Evolutionary conservation across 129 eudicot species (phyloP).

Genomic region (Logfia minima): DNA sequence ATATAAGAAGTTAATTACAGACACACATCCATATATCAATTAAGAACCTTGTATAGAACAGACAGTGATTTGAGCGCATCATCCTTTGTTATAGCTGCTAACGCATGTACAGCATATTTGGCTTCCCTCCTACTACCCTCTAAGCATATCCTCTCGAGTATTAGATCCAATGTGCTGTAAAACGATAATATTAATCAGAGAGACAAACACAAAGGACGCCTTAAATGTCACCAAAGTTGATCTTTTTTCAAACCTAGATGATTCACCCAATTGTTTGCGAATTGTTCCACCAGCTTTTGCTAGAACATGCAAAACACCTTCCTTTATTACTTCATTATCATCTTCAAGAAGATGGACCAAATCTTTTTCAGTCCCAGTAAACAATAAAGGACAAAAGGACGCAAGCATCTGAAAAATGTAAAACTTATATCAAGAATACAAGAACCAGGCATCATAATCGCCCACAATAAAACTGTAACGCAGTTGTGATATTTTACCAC

Average conservation of each 20-base stretch:
- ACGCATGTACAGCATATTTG: constrained; percentile 91
- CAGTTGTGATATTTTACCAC: constrained; percentile 52
- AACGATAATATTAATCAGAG: background rate
- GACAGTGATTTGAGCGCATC: constrained; percentile 87
- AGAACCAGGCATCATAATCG: background rate
- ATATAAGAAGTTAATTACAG: background rate
- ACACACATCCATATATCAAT: background rate
- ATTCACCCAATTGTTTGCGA: constrained; percentile 75
- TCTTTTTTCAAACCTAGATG: constrained; percentile 62
- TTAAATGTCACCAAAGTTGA: background rate
- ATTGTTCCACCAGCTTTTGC: constrained; percentile 95
- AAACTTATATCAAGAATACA: constrained; percentile 9
- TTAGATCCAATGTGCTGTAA: constrained; percentile 75
- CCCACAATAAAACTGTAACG: background rate
- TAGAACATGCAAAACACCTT: constrained; percentile 85
- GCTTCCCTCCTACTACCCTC: constrained; percentile 99
- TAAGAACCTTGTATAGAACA: constrained; percentile 76
- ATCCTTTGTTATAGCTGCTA: constrained; percentile 90
- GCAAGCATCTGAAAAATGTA: constrained; percentile 70
- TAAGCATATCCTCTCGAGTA: constrained; percentile 76
- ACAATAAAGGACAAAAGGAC: constrained; percentile 67
- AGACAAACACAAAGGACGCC: constrained; percentile 8
- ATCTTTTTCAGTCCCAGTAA: constrained; percentile 82
- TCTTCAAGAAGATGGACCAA: constrained; percentile 80
- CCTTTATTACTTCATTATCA: constrained; percentile 79